Evolutionary conservation across 1,139 yeast genomes (phyloP), one percentile per base, ranked within the genome.

Genomic region (Pichia sp.): DNA sequence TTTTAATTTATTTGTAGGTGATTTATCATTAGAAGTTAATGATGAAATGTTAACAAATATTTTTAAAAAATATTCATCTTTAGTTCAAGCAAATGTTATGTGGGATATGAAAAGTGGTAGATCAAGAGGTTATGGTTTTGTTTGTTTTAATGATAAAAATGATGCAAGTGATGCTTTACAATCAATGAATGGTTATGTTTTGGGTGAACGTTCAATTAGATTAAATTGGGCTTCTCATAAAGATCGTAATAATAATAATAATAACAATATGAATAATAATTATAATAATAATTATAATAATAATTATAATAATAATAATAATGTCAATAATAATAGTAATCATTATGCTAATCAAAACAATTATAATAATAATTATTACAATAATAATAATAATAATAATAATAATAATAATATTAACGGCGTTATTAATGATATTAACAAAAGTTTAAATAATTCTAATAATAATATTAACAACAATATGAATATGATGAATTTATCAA

Each of bases 41-140:
- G 96, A 89, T 62, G 95, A 84, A 54, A 64, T 76, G 22, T 71
- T 89, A 52, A 70, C 70, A 43, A 67, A 64, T 39, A 73, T 85
- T 7, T 89, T 89, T 60, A 56, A 69, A n/a, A 68, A 69, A 45
- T 85, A 78, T 61, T 69, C 70, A 23, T 75, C 89, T 4, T 68
- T 85, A 57, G 69, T 79, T 42, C 95, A 87, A 61, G 96, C 96
- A 20, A 90, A 87, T 56, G 96, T 89, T 34, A 89, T 89, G 96
- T 87, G 96, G 96, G 96, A 89, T 63, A 87, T 87, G 95, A 90
- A 84, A 61, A 85, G 95, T 24, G 90, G 95, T 32, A 71, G 95
- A 61, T 85, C 95, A 5, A 73, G 96, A 65, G 95, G 96, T 23
- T 89, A 87, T 60, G 96, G 96, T 1, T 89, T 89, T 65, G 95